Percentiles rank a stretch among this genome's conserved stretches.
Evolutionary conservation across 2,329 filamentous ascomycete species (phyloP).

Genomic region (Neopestalotiopsis clavispora): DNA sequence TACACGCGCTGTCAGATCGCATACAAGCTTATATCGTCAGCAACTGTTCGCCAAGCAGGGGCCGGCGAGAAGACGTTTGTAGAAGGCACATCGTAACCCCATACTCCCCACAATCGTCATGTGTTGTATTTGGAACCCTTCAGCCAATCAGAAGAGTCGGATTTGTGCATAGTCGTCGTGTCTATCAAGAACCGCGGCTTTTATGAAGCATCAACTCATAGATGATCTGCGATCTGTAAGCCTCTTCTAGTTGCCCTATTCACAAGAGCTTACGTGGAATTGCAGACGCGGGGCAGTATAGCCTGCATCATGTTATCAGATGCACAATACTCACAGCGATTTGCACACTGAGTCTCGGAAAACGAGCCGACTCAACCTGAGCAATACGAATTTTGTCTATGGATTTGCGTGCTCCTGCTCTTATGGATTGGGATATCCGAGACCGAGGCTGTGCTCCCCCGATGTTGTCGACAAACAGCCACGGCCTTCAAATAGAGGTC

Average conservation of each 20-base stretch:
- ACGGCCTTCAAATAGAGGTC: constrained; percentile 5
- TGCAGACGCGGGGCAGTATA: not conserved
- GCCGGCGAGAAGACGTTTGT: constrained; percentile 2
- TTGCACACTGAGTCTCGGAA: not conserved
- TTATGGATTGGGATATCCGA: constrained; percentile 3
- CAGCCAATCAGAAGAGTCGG: constrained; percentile 12
- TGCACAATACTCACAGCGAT: not conserved
- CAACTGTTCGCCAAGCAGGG: not conserved
- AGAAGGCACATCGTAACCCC: constrained; percentile 5
- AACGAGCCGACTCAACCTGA: not conserved
- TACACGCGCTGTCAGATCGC: not conserved
- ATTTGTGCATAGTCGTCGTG: not conserved
- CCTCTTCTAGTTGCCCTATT: not conserved
- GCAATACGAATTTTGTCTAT: not conserved
- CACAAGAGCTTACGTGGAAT: constrained; percentile 7
- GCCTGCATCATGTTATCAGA: constrained; percentile 8
- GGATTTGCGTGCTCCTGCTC: not conserved
- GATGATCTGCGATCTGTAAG: not conserved
- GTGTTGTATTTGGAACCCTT: not conserved
- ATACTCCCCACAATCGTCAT: not conserved
- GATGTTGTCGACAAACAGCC: not conserved
- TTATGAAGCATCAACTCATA: not conserved
- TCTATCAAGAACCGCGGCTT: not conserved
- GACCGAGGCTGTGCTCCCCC: not conserved
- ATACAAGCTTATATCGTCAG: not conserved